Conservation (phyloP, 2,329 filamentous ascomycete genomes). For the Metarhizium guizhouense region DNA sequence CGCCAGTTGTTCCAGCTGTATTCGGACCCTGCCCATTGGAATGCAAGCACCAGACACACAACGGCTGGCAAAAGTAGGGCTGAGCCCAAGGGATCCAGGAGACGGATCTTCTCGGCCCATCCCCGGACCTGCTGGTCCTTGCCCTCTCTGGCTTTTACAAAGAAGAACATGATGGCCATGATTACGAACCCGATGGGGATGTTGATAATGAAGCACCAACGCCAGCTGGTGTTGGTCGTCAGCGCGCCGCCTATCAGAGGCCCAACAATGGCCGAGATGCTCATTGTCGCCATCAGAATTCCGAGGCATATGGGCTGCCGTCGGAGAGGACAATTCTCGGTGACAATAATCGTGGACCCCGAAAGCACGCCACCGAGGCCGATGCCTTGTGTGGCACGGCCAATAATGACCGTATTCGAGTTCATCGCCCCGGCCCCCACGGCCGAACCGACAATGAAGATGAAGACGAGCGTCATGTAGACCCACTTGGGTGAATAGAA, state of each 20-base stretch:
- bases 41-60: conserved; percentile 23
- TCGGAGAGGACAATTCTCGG: not conserved
- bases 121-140: too few relatives aligned
- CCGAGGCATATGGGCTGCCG: conserved; percentile 3
- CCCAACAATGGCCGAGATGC: conserved; percentile 12
- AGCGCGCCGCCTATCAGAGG: conserved; percentile 14
- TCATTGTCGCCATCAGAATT: not conserved
- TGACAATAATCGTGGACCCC: conserved; percentile 16
- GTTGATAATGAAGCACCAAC: conserved; percentile 22
- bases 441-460: conserved; percentile 16
- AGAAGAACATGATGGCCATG: conserved; percentile 17
- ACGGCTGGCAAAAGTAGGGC: conserved; percentile 5
- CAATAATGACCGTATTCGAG: conserved; percentile 25
- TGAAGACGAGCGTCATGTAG: conserved; percentile 13
- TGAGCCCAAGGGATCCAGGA: too few relatives aligned
- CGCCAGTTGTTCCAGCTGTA: conserved; percentile 33
- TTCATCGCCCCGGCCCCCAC: conserved; percentile 18
- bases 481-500: conserved; percentile 19
- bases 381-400: conserved; percentile 27
- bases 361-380: conserved; percentile 27
- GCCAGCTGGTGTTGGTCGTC: conserved; percentile 15
- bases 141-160: too few relatives aligned
- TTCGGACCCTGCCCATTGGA: conserved; percentile 33
- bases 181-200: conserved; percentile 17
- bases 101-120: too few relatives aligned